A percentile compares a stretch with the other conserved stretches of the same genome.
Evolutionary conservation across 2,329 filamentous ascomycete genomes (phyloP).

Genomic region (Elsinoe fawcettii): DNA sequence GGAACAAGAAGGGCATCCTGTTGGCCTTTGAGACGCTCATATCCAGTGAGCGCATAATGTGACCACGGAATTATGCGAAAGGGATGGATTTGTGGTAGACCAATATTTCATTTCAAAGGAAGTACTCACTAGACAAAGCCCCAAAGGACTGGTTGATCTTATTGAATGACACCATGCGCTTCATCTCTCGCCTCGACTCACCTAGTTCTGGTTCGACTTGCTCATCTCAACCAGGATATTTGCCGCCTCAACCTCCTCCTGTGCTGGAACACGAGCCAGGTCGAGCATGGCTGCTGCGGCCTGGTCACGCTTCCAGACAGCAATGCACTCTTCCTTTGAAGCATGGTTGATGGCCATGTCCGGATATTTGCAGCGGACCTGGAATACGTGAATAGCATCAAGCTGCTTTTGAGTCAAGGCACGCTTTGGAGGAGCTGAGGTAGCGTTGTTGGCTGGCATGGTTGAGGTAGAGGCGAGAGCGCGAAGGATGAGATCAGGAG

Average conservation of each 20-base stretch:
- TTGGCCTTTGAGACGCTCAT: too few relatives aligned
- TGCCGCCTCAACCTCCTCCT: not conserved
- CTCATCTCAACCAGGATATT: not conserved
- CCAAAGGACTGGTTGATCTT: constrained; percentile 1
- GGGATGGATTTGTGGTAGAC: too few relatives aligned
- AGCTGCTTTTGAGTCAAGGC: not conserved
- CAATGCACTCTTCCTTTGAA: not conserved
- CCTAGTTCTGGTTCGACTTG: not conserved
- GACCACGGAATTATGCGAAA: too few relatives aligned
- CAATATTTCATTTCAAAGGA: not conserved
- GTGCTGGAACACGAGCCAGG: not conserved
- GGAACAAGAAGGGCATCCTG: too few relatives aligned
- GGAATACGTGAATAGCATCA: not conserved
- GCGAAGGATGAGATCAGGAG: not conserved
- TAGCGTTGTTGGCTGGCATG: not conserved
- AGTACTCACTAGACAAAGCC: not conserved
- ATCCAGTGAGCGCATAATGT: too few relatives aligned
- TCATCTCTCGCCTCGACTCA: not conserved
- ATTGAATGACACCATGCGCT: not conserved
- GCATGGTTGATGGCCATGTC: not conserved
- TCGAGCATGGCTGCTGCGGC: not conserved
- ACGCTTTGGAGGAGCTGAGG: not conserved
- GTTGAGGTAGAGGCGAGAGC: not conserved
- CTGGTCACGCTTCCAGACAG: not conserved
- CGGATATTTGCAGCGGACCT: not conserved